These are phyloP conservation scores for Aspergillus aculeatus DNA, from an alignment of 2,329 filamentous ascomycete genomes.

Conservation along the genomic window DNA sequence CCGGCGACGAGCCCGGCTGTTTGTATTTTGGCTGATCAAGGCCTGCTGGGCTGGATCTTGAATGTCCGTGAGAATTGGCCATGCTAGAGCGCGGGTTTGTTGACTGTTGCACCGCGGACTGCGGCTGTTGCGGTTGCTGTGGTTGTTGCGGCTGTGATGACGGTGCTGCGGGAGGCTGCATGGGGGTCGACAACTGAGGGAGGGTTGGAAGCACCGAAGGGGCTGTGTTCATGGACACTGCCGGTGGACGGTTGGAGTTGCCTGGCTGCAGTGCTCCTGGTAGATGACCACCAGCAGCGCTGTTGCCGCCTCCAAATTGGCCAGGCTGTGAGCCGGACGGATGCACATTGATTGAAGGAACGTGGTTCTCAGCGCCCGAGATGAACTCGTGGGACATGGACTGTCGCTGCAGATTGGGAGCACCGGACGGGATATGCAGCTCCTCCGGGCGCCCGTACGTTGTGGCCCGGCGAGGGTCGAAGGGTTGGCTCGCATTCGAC, in stretches of 20 bases:
- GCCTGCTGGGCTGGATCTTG: conserved; percentile 76
- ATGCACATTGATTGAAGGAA: conserved; percentile 60
- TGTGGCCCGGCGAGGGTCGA: conserved; percentile 52
- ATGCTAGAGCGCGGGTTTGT: conserved; percentile 62
- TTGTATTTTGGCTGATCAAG: conserved; percentile 61
- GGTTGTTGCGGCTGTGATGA: conserved; percentile 12
- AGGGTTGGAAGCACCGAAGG: conserved; percentile 58
- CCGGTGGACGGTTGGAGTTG: conserved; percentile 51
- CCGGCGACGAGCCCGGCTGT: conserved; percentile 54
- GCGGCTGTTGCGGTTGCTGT: conserved; percentile 20
- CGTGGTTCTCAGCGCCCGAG: conserved; percentile 49
- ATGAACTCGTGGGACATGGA: conserved; percentile 50
- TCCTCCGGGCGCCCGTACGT: conserved; percentile 54
- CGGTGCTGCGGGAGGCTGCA: conserved; percentile 7
- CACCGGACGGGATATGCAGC: conserved; percentile 52
- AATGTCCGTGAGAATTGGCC: conserved; percentile 71
- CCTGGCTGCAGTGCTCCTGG: conserved; percentile 63
- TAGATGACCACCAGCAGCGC: conserved; percentile 44
- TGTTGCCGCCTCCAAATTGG: conserved; percentile 47
- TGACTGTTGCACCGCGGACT: conserved; percentile 23
- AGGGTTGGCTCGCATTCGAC: conserved; percentile 48
- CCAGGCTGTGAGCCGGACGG: conserved; percentile 52
- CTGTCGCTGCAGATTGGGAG: conserved; percentile 41
- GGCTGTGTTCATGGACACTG: conserved; percentile 56
- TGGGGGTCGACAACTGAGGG: conserved; percentile 46